Percentiles rank a stretch among this genome's conserved stretches.
These are phyloP conservation scores for Larix kaempferi DNA, from an alignment of 75 land plant genomes.

Conservation along the genomic window DNA sequence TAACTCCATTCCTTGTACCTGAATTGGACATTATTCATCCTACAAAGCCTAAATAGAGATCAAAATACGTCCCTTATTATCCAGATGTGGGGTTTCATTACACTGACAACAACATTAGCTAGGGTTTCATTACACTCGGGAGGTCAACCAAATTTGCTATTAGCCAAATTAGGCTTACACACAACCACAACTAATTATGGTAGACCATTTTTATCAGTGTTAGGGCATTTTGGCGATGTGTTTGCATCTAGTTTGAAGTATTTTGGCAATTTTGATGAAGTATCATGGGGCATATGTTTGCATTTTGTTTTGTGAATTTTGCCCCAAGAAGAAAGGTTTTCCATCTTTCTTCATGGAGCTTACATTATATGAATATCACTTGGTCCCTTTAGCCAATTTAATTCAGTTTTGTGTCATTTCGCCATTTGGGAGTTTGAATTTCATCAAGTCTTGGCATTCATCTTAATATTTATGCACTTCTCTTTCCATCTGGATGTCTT, in stretches of 20 bases:
- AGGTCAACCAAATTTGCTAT: too few species aligned
- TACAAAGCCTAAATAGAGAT: too few species aligned
- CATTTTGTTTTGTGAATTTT: not conserved
- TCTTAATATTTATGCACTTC: too few species aligned
- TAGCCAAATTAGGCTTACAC: too few species aligned
- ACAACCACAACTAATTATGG: too few species aligned
- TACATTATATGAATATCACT: not conserved
- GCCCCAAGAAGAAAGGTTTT: not conserved
- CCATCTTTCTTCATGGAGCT: not conserved
- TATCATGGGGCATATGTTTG: not conserved
- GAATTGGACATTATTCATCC: too few species aligned
- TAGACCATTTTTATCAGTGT: not conserved
- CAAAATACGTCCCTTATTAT: too few species aligned
- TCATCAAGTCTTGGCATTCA: not conserved
- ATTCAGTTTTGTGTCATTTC: not conserved
- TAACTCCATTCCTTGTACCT: too few species aligned
- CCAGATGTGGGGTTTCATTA: too few species aligned
- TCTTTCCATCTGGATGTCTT: not conserved
- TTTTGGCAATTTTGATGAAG: not conserved
- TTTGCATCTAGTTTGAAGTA: too few species aligned
- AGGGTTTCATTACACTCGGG: too few species aligned
- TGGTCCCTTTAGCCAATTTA: not conserved
- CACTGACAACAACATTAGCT: too few species aligned
- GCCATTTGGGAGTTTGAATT: not conserved
- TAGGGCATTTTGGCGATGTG: not conserved